A percentile compares a stretch with the other conserved stretches of the same genome.
Conservation (phyloP, 805 yeast genomes). For the Myxozyma melibiosi region DNA sequence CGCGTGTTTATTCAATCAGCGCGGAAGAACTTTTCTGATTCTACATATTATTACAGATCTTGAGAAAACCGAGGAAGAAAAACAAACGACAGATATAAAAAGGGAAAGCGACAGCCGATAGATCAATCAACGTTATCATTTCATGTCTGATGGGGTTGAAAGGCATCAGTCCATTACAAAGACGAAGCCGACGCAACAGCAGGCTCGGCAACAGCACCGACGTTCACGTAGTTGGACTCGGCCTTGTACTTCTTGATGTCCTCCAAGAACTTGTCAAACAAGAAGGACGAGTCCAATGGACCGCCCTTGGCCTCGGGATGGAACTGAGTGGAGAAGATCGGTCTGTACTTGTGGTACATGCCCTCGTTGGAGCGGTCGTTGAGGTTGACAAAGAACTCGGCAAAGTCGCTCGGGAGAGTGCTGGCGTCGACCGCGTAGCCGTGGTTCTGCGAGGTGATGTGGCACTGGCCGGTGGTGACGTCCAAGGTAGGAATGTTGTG, state of each 20-base stretch:
- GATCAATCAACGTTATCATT: no score
- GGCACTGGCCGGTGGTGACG: conserved; percentile 88
- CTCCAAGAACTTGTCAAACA: conserved; percentile 86
- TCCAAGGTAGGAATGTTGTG: conserved; percentile 97
- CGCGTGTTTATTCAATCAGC: no score
- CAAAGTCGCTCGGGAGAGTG: conserved; percentile 74
- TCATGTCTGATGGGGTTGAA: no score
- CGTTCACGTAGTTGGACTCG: conserved; percentile 4
- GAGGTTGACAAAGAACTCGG: conserved; percentile 87
- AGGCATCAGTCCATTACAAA: background rate
- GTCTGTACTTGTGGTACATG: conserved; percentile 83
- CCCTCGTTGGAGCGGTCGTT: conserved; percentile 98
- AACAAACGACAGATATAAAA: no score
- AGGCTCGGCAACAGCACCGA: conserved; percentile 7
- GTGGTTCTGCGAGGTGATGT: conserved; percentile 98
- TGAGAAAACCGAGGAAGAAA: no score
- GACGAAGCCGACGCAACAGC: conserved; percentile 18
- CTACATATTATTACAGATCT: no score
- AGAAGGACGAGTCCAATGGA: conserved; percentile 87
- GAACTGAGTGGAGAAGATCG: conserved; percentile 95
- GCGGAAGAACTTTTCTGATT: no score
- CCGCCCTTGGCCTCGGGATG: conserved; percentile 99
- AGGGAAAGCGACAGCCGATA: no score
- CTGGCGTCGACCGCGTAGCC: conserved; percentile 93
- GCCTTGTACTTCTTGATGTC: conserved; percentile 61